Evolutionary conservation across 2,329 filamentous ascomycete species (phyloP), one percentile per base, ranked within the genome.

Genomic region (Teratosphaeriaceae sp.): DNA sequence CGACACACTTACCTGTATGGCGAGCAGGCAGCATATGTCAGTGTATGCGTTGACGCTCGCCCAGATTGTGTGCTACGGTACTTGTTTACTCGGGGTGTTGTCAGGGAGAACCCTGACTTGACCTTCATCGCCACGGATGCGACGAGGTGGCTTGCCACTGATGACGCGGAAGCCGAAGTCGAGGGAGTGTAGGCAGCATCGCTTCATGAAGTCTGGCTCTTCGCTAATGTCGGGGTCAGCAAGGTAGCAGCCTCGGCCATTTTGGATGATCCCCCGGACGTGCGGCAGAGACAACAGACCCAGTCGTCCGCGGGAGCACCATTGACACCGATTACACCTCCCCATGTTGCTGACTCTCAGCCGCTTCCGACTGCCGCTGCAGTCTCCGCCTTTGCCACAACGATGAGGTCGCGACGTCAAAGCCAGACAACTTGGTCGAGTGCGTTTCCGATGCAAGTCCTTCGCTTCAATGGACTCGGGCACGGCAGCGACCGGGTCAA

Each of bases 91-190:
- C 36, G 42, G 16, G 41, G 37, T 15, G 22, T 49, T 13, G 18
- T 49, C 13, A 12, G 21, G 2, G 40, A 40, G 20, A 30, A 30
- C 19, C n/a, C 21, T n/a, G 36, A 46, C 20, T 13, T 13, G 18
- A 41, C 36, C 13, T 49, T 46, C 34, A 29, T 23, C 8, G 46
- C 44, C 26, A 49, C 34, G 7, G 19, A 16, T 23, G 43, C 34
- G 13, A 46, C 44, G n/a, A 19, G 33, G 34, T 46, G 44, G 43
- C 43, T 49, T 11, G 35, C 46, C 5, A 49, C 44, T 3, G 22
- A 42, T 20, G 44, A 39, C 11, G 44, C 35, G 13, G 46, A 49
- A 24, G 42, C 40, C 4, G 46, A 44, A 13, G 35, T 43, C 7
- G 20, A 20, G 31, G 15, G n/a, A 15, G 20, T 12, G 31, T 34